Evolutionary conservation across 805 yeast genomes (phyloP).

Genomic region (Ogataea henricii): DNA sequence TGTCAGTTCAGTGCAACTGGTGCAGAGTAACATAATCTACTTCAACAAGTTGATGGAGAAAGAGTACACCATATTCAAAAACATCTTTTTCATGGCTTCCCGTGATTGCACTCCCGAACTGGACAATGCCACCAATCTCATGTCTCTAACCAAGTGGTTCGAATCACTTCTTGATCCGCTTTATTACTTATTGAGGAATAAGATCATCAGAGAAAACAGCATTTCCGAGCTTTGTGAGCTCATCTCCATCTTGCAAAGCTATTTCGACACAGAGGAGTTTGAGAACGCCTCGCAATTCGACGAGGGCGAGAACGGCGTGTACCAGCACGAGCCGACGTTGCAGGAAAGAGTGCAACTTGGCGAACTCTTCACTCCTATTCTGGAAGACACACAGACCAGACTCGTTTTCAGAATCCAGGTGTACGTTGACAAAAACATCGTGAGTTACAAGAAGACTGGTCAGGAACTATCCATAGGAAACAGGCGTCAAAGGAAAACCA

Average conservation of each 20-base stretch:
- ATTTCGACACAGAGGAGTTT: conserved; percentile 59
- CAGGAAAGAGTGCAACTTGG: conserved; percentile 36
- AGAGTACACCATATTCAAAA: conserved; percentile 61
- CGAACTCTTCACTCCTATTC: conserved; percentile 65
- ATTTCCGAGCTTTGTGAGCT: conserved; percentile 74
- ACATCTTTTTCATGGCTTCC: conserved; percentile 47
- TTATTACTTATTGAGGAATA: conserved; percentile 67
- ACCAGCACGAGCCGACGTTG: conserved; percentile 20
- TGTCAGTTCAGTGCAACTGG: conserved; percentile 53
- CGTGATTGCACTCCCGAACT: conserved; percentile 12
- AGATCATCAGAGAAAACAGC: conserved; percentile 68
- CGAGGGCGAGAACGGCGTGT: conserved; percentile 19
- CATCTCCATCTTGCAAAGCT: conserved; percentile 66
- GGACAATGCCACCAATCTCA: conserved; percentile 35
- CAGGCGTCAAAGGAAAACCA: conserved; percentile 26
- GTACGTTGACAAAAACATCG: conserved; percentile 67
- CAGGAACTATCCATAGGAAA: conserved; percentile 67
- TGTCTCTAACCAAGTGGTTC: conserved; percentile 56
- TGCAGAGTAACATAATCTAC: conserved; percentile 63
- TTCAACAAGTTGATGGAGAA: conserved; percentile 60
- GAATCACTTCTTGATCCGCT: conserved; percentile 71
- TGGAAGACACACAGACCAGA: conserved; percentile 77
- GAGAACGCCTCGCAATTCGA: conserved; percentile 20
- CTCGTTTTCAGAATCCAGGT: conserved; percentile 77
- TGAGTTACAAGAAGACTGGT: conserved; percentile 63